Evolutionary conservation across 148 eudicot species (phyloP), one percentile per base, ranked within the genome.

Genomic region (Rhododendron williamsianum): DNA sequence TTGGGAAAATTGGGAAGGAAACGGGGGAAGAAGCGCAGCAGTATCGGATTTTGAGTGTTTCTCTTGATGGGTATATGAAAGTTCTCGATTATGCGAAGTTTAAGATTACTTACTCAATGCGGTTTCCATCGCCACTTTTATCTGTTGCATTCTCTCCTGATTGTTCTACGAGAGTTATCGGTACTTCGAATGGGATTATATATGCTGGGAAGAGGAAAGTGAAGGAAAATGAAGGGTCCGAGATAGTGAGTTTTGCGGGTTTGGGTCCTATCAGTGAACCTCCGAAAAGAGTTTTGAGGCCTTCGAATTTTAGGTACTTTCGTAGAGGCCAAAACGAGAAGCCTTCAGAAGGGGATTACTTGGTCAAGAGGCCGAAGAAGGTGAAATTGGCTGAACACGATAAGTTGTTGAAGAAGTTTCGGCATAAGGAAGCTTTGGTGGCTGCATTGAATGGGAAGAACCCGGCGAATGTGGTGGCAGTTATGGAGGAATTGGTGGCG

Each of bases 381-480:
- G 93, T 94, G 87, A 94, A 95, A 83, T 51, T 95, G 43, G 87
- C 96, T 0, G 98, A 94, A 81, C 94, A 95, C 52, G 99, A 97
- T 85, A 95, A 92, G 88, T 83, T 94, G 48, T 85, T 97, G 91
- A 97, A 90, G 89, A 95, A 93, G 89, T 97, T 97, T 72, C 91
- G 92, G 87, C 99, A 97, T n/a, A 95, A 92, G 86, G 99, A 97
- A n/a, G 98, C 98, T 13, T 80, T 97, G 85, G 95, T 97, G 23
- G 92, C 96, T 46, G 96, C 90, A 18, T 91, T 97, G 69, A 89
- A 46, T 81, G 89, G 88, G 85, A 97, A 90, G 87, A 92, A 94
- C 89, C 95, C 98, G 0, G 95, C 91, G 77, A 89, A 88, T 86
- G 90, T 91, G 67, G 89, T 94, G 88, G 98, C 98, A 18, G 99